Evolutionary conservation across 148 eudicot species (phyloP), one percentile per base, ranked within the genome.

Genomic region (Mesembryanthemum crystallinum): DNA sequence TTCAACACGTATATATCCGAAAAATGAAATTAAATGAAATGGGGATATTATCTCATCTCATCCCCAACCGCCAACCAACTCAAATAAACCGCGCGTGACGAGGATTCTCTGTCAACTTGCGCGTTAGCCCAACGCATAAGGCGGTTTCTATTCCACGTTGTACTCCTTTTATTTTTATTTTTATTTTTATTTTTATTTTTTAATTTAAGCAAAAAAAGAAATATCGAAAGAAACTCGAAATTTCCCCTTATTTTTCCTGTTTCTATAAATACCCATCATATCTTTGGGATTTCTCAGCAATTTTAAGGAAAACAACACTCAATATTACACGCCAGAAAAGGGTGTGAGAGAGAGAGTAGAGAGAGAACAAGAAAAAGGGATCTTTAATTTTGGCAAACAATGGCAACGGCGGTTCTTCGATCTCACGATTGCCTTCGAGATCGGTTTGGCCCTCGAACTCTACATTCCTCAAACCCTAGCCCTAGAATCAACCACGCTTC

Each of bases 391-490:
- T 67, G 55, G n/a, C 70, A n/a, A 45, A 73, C 77, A 9, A 86
- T 88, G 88, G 89, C 77, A 25, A 78, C 86, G 10, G 77, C 79
- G 20, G 47, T 82, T 60, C 80, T 84, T 45, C 86, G 67, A n/a
- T 67, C 86, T 14, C 76, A 82, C 63, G 82, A 78, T 68, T 74
- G 62, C 45, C 77, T 81, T 35, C 79, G 72, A 1, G 55, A 74
- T 52, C 68, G 71, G 8, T 72, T 73, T n/a, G 24, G 67, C 30
- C 49, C 32, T 30, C 58, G 59, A 30, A 13, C 32, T 45, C 23
- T 32, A 7, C 73, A 39, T 17, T 18, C 55, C 4, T 29, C 73
- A 11, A 61, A 42, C 75, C 71, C 70, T 35, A 61, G 67, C 74
- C 60, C 64, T 28, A 57, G 69, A 65, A 27, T 21, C 61, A 30